Base-by-base conservation (phyloP, 2,329 filamentous ascomycete genomes). In the Cercospora janseana region DNA sequence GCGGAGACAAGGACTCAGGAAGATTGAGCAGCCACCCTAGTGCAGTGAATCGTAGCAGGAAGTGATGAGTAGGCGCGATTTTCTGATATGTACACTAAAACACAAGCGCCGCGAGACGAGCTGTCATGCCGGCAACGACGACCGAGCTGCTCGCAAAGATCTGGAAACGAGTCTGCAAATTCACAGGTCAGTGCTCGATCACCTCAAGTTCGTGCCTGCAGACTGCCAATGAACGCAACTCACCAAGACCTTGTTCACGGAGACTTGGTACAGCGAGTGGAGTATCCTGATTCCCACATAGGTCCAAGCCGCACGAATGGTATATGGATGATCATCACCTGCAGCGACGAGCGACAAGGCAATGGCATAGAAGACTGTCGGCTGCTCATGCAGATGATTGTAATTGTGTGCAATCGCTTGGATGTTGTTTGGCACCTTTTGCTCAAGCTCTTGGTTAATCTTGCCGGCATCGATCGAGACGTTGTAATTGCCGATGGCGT, bases 201-300 rank as follows among this genome's bases (percentile, higher is more conserved):
- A 5, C 6, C n/a, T 8, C 9, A 15, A 8, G 8, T 21, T 23
- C 10, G 18, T 38, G 9, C 10, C 4, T 8, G 32, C 6, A 8
- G 10, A 15, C 31, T 34, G 6, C 10, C 12, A 37, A 37, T n/a
- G 12, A 10, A n/a, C 12, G 13, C 6, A 4, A 15, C 51, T 51
- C 26, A 42, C 46, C 63, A 64, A 60, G 38, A 75, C 65, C 13
- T 59, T 58, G 51, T 75, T 75, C 4, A 49, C 61, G 6, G 63
- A 66, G 1, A 58, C 57, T 27, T 75, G 72, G 15, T 74, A 63
- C 23, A 75, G 24, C 44, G 64, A 70, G 54, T 76, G 73, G 52
- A 66, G 41, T 4, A 74, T 57, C 9, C 73, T 59, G 9, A 70
- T 21, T 0, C 66, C 70, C 3, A 74, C 69, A 56, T 75, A 75